Evolutionary conservation across 306 rosid species (phyloP), one percentile per base, ranked within the genome.

Genomic region (Citrullus colocynthis): DNA sequence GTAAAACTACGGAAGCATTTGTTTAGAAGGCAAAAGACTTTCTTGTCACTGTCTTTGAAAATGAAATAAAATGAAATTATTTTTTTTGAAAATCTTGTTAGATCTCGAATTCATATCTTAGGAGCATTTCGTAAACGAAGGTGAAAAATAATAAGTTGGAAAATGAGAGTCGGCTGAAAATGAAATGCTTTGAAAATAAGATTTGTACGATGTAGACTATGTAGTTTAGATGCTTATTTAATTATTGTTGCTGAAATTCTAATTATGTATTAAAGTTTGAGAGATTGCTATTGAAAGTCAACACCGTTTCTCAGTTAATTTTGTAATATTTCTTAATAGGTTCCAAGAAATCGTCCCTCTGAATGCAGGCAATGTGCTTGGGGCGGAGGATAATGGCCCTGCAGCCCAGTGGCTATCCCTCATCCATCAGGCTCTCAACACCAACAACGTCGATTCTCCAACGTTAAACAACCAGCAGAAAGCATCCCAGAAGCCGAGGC

Each of bases 291-390:
- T 34, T 34, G 37, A 58, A 60, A 61, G 37, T 61, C 66, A 61
- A 28, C 66, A 13, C 4, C 32, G n/a, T 32, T 62, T 30, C 1
- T 61, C 39, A 28, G 42, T 62, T 62, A 28, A 6, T 62, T 28
- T 20, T 51, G 10, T 44, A 12, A 18, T 63, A 7, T 17, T 32
- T 11, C 3, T 17, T 13, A 45, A 45, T 81, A 94, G 98, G 90
- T 95, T 92, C 83, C 97, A 95, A 82, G 99, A 95, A 87, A 88
- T 95, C 5, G 99, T 95, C 17, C 99, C 97, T 52, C 82, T 95
- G 37, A 95, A 90, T 15, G 91, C 99, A 1, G 96, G 93, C 28
- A 95, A 95, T 62, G 97, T 95, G 44, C 86, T 95, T 49, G 99
- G 97, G 30, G 91, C 93, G 0, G 97, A 92, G 77, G 97, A 95